Percentiles rank a stretch among this genome's conserved stretches.
phyloP scores from a whole-genome alignment of 2,329 filamentous ascomycete genomes.

The Rosellinia necatrix region DNA sequence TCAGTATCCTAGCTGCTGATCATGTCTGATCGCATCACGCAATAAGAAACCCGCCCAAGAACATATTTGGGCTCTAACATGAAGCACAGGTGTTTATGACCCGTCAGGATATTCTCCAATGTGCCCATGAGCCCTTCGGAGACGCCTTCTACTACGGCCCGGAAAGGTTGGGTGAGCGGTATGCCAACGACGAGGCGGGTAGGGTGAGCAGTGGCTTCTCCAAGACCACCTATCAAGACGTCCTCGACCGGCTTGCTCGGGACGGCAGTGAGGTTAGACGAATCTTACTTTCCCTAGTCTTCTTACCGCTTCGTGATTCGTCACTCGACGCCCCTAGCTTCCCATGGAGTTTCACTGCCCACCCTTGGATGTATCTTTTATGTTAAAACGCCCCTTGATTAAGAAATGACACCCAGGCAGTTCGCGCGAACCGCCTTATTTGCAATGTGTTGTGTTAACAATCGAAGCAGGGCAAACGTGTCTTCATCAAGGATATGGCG shows the following conservation, averaged over 20 bases:
- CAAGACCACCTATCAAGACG: constrained; percentile 73
- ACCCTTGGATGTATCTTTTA: no score
- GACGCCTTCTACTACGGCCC: constrained; percentile 97
- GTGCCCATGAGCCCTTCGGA: constrained; percentile 93
- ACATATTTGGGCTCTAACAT: constrained; percentile 12
- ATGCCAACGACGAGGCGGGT: constrained; percentile 66
- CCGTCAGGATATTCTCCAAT: constrained; percentile 76
- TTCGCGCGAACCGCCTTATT: no score
- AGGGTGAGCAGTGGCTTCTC: constrained; percentile 68
- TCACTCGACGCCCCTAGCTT: no score
- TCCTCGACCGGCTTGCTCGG: constrained; percentile 75
- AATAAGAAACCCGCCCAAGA: constrained; percentile 17
- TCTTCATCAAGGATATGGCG: constrained; percentile 98
- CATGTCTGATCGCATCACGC: no score
- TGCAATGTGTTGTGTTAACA: no score
- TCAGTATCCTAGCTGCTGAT: no score
- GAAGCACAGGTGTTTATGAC: constrained; percentile 88
- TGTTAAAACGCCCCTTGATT: no score
- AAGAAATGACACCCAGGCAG: no score
- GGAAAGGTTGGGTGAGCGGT: constrained; percentile 81
- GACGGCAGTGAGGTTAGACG: constrained; percentile 72
- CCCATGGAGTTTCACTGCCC: no score
- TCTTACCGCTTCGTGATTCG: background rate
- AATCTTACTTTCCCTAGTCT: constrained; percentile 1
- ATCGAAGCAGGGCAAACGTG: constrained; percentile 72